A percentile compares a stretch with the other conserved stretches of the same genome.
Evolutionary conservation across 2,329 filamentous ascomycete species (phyloP).

Genomic region (Tolypocladium pustulatum): DNA sequence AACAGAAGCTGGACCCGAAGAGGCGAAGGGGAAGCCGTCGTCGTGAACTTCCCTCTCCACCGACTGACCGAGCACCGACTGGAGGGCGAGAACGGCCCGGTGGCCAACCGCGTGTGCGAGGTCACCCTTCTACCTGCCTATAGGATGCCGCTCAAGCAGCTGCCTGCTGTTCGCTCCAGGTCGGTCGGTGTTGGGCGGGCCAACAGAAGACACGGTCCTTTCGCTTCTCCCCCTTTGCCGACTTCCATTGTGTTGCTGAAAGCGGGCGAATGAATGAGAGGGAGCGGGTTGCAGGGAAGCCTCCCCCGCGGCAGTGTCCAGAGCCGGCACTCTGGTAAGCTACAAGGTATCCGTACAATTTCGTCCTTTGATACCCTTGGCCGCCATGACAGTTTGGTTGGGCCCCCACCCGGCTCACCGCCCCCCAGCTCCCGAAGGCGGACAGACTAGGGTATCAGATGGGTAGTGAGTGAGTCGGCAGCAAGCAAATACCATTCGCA

Average conservation of each 20-base stretch:
- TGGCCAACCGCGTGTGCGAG: not conserved
- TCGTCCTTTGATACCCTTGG: not conserved
- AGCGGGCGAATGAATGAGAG: not conserved
- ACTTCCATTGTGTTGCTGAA: not conserved
- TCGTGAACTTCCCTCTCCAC: not conserved
- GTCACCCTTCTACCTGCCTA: not conserved
- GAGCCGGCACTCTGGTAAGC: not conserved
- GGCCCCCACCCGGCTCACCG: not conserved
- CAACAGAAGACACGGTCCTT: not conserved
- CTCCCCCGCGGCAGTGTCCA: not conserved
- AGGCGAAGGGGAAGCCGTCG: not conserved
- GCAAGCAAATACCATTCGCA: too few species aligned
- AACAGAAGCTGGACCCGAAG: not conserved
- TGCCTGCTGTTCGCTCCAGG: not conserved
- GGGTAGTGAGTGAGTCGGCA: too few species aligned
- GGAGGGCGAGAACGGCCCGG: not conserved
- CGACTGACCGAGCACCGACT: not conserved
- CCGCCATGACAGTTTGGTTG: not conserved
- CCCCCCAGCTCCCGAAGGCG: slow-evolving; percentile 1
- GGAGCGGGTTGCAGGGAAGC: not conserved
- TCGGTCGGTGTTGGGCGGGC: not conserved
- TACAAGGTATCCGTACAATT: not conserved
- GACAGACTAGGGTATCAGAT: not conserved
- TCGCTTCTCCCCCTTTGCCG: not conserved
- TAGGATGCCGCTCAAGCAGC: not conserved